Conservation (phyloP, 2,329 filamentous ascomycete genomes). For the Aspergillus intermedius region DNA sequence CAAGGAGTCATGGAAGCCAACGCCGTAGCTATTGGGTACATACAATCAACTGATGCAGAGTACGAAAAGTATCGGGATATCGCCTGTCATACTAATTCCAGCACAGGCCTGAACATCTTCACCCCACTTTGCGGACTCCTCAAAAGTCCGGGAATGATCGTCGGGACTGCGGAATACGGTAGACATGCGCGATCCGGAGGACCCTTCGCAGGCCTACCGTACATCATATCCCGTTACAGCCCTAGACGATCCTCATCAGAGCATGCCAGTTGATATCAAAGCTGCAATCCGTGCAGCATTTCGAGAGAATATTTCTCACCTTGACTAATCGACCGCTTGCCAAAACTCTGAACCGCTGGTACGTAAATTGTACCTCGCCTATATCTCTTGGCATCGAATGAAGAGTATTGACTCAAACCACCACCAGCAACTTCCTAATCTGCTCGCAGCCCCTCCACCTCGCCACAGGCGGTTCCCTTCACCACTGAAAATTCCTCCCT, state of each 20-base stretch:
- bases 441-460: background rate
- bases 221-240: background rate
- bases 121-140: background rate
- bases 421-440: background rate
- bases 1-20: background rate
- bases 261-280: background rate
- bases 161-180: background rate
- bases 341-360: background rate
- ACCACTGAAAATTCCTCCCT: background rate
- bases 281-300: background rate
- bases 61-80: background rate
- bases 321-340: background rate
- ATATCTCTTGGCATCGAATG: background rate
- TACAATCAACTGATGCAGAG: background rate
- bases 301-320: background rate
- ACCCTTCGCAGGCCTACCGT: background rate
- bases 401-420: background rate
- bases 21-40: background rate
- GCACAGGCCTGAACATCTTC: background rate
- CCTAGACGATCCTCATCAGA: background rate
- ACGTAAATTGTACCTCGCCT: background rate
- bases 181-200: background rate
- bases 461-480: background rate
- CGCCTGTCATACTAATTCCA: background rate
- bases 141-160: background rate